Evolutionary conservation across 2,329 filamentous ascomycete genomes (phyloP), one percentile per base, ranked within the genome.

Genomic region (Aspergillus sp.): DNA sequence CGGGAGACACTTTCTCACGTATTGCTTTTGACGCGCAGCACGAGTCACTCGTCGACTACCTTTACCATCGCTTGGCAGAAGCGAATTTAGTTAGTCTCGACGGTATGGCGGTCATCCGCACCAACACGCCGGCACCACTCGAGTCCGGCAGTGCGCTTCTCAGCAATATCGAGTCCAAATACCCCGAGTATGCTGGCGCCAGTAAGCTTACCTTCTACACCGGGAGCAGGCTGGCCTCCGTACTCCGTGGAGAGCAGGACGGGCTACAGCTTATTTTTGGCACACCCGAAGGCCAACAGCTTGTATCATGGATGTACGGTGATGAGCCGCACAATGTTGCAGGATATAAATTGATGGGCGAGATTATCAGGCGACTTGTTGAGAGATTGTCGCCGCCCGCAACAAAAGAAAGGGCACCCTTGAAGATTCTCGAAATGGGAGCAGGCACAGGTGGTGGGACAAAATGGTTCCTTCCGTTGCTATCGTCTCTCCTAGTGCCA

Each of bases 381-480:
- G 19, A 42, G 3, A 58, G 56, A 30, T n/a, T 64, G 9, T 11
- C 37, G 12, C 27, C 53, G 2, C 12, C 22, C 6, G 27, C 41
- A 2, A 20, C 19, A 6, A 70, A 68, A 0, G 67, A 68, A 61
- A n/a, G 33, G 9, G 46, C 54, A 1, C 47, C 65, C 3, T 59
- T 78, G n/a, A 64, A 68, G 3, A 75, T 81, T 39, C 68, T 82
- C 0, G 75, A 78, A 45, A 64, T 76, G 48, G 75, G 75, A 1
- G 75, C 69, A 5, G 75, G 73, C 1, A 77, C 72, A 1, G 73
- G 76, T 0, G 75, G 73, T 1, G 75, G 74, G 0, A 77, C 76
- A 0, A 64, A 61, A 13, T 60, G 63, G 24, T 44, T 77, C 1
- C 60, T 76, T 0, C 58, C 65, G 0, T 30, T 65, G 0, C 61